phyloP scores from a whole-genome alignment of 345 rosid genomes.

The Eucalyptus melliodora region DNA sequence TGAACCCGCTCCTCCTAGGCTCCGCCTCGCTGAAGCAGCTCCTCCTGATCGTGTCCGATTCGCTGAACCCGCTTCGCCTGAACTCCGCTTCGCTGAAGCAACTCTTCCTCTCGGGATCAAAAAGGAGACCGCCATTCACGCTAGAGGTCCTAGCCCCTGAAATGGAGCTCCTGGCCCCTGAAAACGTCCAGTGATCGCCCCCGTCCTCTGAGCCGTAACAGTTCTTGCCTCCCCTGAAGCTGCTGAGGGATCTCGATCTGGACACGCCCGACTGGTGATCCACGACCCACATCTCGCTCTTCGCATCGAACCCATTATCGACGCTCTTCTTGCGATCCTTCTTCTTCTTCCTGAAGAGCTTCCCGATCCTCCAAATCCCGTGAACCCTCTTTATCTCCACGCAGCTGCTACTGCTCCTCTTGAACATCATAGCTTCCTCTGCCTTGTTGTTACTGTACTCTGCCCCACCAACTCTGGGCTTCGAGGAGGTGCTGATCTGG shows the following conservation, averaged over 20 bases:
- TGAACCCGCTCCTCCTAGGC: slow-evolving; percentile 37
- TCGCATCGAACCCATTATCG: slow-evolving; percentile 11
- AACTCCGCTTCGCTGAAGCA: slow-evolving; percentile 67
- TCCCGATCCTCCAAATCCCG: slow-evolving; percentile 71
- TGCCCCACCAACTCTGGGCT: slow-evolving; percentile 1
- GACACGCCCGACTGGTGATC: slow-evolving; percentile 58
- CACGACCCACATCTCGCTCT: slow-evolving; percentile 70
- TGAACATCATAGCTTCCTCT: slow-evolving; percentile 47
- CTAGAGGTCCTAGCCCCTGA: slow-evolving; percentile 85
- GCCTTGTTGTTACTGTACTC: neutral
- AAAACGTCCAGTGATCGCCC: slow-evolving; percentile 9
- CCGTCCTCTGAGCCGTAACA: slow-evolving; percentile 66
- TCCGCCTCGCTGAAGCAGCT: slow-evolving; percentile 42
- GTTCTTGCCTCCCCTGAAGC: slow-evolving; percentile 60
- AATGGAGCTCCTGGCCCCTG: slow-evolving; percentile 37
- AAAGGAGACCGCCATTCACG: slow-evolving; percentile 48
- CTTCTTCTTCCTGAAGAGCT: slow-evolving; percentile 59
- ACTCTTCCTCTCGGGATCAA: slow-evolving; percentile 74
- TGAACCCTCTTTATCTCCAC: slow-evolving; percentile 78
- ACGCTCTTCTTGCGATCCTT: slow-evolving; percentile 26
- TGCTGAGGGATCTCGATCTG: slow-evolving; percentile 87
- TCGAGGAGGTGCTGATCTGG: slow-evolving; percentile 11
- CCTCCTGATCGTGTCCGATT: slow-evolving; percentile 15
- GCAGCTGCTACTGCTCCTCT: slow-evolving; percentile 81
- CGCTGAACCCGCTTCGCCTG: slow-evolving; percentile 29